A percentile compares a stretch with the other conserved stretches of the same genome.
Evolutionary conservation across 768 basidiomycete genomes (phyloP).

Genomic region (Hirschioporus abietinus): DNA sequence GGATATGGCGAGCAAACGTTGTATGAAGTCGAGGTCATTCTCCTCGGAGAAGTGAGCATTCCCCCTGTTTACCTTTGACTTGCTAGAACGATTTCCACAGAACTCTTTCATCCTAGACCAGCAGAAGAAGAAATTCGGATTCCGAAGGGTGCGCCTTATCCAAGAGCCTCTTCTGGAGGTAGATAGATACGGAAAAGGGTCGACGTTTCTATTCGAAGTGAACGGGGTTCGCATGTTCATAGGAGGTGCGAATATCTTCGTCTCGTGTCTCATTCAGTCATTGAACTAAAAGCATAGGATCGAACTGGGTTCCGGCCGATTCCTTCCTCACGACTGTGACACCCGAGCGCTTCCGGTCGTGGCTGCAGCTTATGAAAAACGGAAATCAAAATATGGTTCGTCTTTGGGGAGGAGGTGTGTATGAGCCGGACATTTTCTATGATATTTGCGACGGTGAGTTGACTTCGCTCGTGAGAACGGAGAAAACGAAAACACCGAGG

Average conservation of each 20-base stretch:
- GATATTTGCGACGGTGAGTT: slow-evolving; percentile 23
- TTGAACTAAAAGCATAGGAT: slow-evolving; percentile 17
- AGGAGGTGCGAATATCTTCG: slow-evolving; percentile 25
- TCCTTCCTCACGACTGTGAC: slow-evolving; percentile 32
- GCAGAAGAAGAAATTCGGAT: slow-evolving; percentile 30
- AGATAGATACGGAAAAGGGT: slow-evolving; percentile 29
- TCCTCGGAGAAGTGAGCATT: slow-evolving; percentile 25
- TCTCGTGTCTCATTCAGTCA: not conserved
- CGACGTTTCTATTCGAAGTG: slow-evolving; percentile 44
- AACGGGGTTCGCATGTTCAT: slow-evolving; percentile 43
- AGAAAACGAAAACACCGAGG: not conserved
- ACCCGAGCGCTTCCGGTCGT: slow-evolving; percentile 27
- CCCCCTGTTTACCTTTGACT: not conserved
- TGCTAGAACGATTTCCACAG: not conserved
- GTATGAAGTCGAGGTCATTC: slow-evolving; percentile 30
- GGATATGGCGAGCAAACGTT: slow-evolving; percentile 34
- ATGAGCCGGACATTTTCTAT: slow-evolving; percentile 36
- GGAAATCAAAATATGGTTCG: slow-evolving; percentile 43
- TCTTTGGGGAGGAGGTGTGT: slow-evolving; percentile 41
- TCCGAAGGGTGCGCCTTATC: slow-evolving; percentile 37
- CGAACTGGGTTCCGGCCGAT: slow-evolving; percentile 37
- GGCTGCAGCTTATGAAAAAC: slow-evolving; percentile 32
- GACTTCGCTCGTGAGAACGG: not conserved
- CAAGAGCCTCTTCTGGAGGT: slow-evolving; percentile 36
- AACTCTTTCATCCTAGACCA: slow-evolving; percentile 11